Evolutionary conservation across 305 asterid species (phyloP), one percentile per base, ranked within the genome.

Genomic region (Vinca major): DNA sequence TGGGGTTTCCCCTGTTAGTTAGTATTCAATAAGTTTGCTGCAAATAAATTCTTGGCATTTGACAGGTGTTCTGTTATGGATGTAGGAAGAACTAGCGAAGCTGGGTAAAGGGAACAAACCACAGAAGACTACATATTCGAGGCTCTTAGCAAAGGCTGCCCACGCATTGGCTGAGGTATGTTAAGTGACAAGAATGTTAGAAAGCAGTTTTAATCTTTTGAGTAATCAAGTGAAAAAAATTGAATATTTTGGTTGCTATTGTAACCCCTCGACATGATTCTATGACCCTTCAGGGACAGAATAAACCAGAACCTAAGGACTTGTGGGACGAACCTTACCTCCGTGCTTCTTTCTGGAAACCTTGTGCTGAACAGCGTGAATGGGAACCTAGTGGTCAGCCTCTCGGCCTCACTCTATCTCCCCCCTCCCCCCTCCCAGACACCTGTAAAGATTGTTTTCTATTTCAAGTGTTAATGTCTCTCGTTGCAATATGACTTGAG

Each of bases 101-200:
- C 81, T 82, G 73, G 92, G 90, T 66, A 83, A 83, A 86, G 88
- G 82, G 71, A 84, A 75, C 79, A 90, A 76, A 77, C 96, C 97
- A 13, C 89, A 83, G 78, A 93, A 86, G 80, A 87, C 97, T 61
- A 75, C 71, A 40, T 89, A 87, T 73, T 95, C 92, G 51, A 88
- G 92, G 79, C 88, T 93, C 72, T 75, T 93, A 84, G 79, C 92
- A 45, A 90, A 85, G 86, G 99, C 97, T 77, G 86, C 95, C 64
- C 97, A 93, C 83, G 95, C 95, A 63, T 80, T 90, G 75, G 96
- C 97, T 72, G 97, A 90, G 96, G 97, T 89, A 77, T 57, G 77
- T 65, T 67, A 70, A 57, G 56, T 10, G 66, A 47, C 54, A 63
- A 48, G 47, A 56, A 41, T 58, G 60, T 69, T 65, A 75, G 45